A percentile compares a stretch with the other conserved stretches of the same genome.
These are phyloP conservation scores for Colletotrichum plurivorum DNA, from an alignment of 2,329 filamentous ascomycete genomes.

Conservation along the genomic window DNA sequence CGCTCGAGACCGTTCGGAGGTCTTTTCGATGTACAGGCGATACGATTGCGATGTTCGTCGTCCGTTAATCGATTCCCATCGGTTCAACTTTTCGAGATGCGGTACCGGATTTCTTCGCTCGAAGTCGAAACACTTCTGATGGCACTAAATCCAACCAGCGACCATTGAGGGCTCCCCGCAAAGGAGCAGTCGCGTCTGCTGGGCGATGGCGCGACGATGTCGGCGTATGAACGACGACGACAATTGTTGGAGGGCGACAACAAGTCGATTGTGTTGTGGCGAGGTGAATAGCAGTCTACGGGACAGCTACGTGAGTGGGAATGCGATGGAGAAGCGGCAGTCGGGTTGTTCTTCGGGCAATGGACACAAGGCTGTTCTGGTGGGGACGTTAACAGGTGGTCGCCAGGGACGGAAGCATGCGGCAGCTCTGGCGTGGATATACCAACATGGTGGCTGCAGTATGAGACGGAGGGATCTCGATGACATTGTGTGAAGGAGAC, in stretches of 20 bases:
- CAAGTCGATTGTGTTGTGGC: background rate
- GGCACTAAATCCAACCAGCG: conserved; percentile 4
- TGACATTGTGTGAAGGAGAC: conserved; percentile 39
- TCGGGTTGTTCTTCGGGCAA: background rate
- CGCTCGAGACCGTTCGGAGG: background rate
- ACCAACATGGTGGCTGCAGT: conserved; percentile 35
- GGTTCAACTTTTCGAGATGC: conserved; percentile 12
- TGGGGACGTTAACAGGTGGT: conserved; percentile 23
- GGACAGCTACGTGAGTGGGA: background rate
- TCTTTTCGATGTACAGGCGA: background rate
- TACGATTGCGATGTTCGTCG: background rate
- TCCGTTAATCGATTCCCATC: conserved; percentile 20
- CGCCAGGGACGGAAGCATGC: conserved; percentile 19
- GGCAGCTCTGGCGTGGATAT: conserved; percentile 41
- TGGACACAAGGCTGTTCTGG: conserved; percentile 5
- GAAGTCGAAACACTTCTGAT: conserved; percentile 33
- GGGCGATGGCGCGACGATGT: conserved; percentile 5
- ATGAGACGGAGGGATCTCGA: conserved; percentile 39
- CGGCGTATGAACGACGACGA: background rate
- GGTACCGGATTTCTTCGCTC: conserved; percentile 10
- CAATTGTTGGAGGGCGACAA: background rate
- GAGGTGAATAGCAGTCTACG: background rate
- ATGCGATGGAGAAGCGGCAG: background rate
- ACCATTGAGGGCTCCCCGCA: conserved; percentile 1
- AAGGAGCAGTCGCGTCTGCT: background rate